These are phyloP conservation scores for Rhizopus arrhizus DNA, from an alignment of 371 early-diverging fungal genomes.

Conservation along the genomic window DNA sequence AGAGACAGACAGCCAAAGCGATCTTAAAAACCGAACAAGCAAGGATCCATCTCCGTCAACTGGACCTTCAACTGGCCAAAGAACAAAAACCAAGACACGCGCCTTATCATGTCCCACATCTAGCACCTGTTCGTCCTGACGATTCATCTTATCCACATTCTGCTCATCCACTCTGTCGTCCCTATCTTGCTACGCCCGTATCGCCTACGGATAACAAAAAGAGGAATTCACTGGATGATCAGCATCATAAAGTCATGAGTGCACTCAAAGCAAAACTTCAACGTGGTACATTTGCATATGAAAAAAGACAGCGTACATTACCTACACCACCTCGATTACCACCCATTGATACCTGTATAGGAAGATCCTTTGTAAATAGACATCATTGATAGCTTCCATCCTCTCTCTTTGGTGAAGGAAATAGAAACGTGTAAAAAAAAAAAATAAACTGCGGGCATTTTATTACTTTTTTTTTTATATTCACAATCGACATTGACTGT, in stretches of 20 bases:
- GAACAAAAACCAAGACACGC: constrained; percentile 20
- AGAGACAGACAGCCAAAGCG: constrained; percentile 45
- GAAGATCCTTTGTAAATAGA: constrained; percentile 28
- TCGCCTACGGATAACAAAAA: constrained; percentile 6
- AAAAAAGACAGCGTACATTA: constrained; percentile 24
- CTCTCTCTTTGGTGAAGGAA: too few relatives aligned
- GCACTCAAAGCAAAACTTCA: constrained; percentile 50
- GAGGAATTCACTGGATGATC: constrained; percentile 10
- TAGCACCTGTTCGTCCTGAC: constrained; percentile 25
- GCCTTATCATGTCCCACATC: constrained; percentile 2
- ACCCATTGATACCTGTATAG: constrained; percentile 27
- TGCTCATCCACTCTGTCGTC: constrained; percentile 43
- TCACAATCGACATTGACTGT: too few relatives aligned
- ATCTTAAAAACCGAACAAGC: constrained; percentile 42
- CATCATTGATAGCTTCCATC: not conserved
- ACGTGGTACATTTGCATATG: not conserved
- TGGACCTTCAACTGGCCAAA: constrained; percentile 42
- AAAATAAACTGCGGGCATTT: too few relatives aligned
- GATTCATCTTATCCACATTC: constrained; percentile 37
- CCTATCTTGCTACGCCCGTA: constrained; percentile 15
- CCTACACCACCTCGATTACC: constrained; percentile 35
- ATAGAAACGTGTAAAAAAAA: too few relatives aligned
- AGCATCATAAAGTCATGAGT: constrained; percentile 48
- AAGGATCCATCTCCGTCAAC: constrained; percentile 33
- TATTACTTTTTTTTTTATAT: too few relatives aligned